Evolutionary conservation across 2,329 filamentous ascomycete species (phyloP).

Genomic region (Clarireedia homoeocarpa): DNA sequence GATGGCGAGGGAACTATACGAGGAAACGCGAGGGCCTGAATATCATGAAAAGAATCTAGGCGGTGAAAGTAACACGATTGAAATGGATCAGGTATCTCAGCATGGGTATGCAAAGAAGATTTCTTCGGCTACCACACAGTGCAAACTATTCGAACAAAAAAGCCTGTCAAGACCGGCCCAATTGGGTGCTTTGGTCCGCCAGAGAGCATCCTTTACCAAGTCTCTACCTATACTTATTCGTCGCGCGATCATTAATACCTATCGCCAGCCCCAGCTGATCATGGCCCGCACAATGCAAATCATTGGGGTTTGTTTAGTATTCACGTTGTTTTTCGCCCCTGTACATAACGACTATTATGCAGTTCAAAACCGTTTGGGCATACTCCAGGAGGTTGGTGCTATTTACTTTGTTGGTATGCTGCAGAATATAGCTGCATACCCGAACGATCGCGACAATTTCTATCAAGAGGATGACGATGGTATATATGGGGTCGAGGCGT

Average conservation of each 20-base stretch:
- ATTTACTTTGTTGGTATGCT: slow-evolving; percentile 53
- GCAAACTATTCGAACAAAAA: too few relatives aligned
- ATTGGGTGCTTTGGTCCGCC: neutral
- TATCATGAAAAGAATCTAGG: too few relatives aligned
- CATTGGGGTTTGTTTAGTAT: neutral
- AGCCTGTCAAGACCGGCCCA: neutral
- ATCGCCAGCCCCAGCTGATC: neutral
- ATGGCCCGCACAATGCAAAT: neutral
- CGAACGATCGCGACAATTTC: slow-evolving; percentile 62
- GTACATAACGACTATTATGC: neutral
- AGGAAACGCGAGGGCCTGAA: too few relatives aligned
- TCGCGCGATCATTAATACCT: neutral
- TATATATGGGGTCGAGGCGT: slow-evolving; percentile 59
- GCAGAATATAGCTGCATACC: slow-evolving; percentile 67
- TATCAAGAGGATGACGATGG: slow-evolving; percentile 66
- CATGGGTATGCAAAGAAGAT: too few relatives aligned
- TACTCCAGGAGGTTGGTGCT: neutral
- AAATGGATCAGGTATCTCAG: too few relatives aligned
- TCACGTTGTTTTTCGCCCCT: neutral
- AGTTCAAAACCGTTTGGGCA: slow-evolving; percentile 3
- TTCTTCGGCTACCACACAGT: too few relatives aligned
- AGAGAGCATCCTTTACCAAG: neutral
- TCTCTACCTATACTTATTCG: slow-evolving; percentile 27
- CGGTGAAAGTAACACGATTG: too few relatives aligned
- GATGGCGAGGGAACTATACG: too few relatives aligned